A percentile compares a stretch with the other conserved stretches of the same genome.
phyloP scores from a whole-genome alignment of 306 rosid genomes.

The Hippophae tibetana region DNA sequence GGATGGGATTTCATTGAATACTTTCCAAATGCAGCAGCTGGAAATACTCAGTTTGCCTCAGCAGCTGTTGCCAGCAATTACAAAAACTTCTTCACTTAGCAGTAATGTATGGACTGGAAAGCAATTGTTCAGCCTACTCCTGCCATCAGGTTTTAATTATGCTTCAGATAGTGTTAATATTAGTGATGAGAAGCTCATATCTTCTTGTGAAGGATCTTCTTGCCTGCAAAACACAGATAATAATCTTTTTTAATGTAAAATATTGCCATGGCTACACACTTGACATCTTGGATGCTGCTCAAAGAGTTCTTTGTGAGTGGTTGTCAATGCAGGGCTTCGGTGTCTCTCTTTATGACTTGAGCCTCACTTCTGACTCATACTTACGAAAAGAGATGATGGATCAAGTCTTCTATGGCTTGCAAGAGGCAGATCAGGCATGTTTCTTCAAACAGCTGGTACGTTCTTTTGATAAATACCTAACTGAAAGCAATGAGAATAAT shows the following conservation, averaged over 20 bases:
- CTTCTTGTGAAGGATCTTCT: constrained; percentile 62
- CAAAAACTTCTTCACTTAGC: constrained; percentile 45
- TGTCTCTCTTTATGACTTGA: constrained; percentile 74
- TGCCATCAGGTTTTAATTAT: constrained; percentile 61
- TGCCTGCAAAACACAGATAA: constrained; percentile 59
- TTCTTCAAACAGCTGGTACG: constrained; percentile 53
- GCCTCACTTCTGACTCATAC: constrained; percentile 47
- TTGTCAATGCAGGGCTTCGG: constrained; percentile 76
- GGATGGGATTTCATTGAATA: constrained; percentile 42
- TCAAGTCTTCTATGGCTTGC: constrained; percentile 57
- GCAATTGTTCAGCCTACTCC: constrained; percentile 68
- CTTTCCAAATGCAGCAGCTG: constrained; percentile 72
- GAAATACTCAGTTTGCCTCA: constrained; percentile 46
- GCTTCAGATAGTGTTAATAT: constrained; percentile 43
- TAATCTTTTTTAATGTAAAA: constrained; percentile 50
- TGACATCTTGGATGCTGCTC: constrained; percentile 54
- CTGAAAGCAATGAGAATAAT: constrained; percentile 34
- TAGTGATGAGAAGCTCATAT: constrained; percentile 52
- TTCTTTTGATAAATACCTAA: constrained; percentile 31
- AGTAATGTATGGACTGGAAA: constrained; percentile 67
- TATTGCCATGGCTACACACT: constrained; percentile 38
- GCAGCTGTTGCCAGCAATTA: constrained; percentile 36
- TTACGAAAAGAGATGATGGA: constrained; percentile 70
- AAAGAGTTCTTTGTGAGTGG: constrained; percentile 83
- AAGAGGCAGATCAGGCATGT: constrained; percentile 66